Conservation (phyloP, 306 rosid genomes). For the Quercus robur region DNA sequence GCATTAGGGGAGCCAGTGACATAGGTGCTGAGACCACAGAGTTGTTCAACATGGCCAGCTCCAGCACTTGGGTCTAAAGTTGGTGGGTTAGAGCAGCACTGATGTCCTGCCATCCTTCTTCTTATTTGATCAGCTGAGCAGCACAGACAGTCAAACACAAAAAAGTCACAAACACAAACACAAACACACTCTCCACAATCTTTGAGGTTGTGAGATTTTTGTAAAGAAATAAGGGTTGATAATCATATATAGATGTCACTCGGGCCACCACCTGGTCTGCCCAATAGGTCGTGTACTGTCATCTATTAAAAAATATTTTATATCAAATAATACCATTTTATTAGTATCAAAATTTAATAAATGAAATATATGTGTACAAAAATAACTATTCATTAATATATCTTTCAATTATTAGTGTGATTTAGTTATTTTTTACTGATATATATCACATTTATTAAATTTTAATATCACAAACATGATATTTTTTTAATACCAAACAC, state of each 20-base stretch:
- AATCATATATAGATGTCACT: too few species aligned
- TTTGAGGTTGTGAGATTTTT: too few species aligned
- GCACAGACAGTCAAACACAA: neutral
- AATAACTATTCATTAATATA: fast-evolving
- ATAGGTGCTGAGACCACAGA: conserved; percentile 42
- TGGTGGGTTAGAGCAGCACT: conserved; percentile 78
- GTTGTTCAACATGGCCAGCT: conserved; percentile 47
- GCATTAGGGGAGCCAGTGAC: conserved; percentile 51
- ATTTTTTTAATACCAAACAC: too few species aligned
- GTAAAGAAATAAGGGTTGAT: too few species aligned
- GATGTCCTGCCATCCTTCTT: conserved; percentile 48
- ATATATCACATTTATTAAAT: fast-evolving
- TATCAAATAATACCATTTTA: fast-evolving
- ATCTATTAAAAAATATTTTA: too few species aligned
- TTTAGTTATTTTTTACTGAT: too few species aligned
- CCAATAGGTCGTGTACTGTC: too few species aligned
- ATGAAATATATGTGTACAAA: fast-evolving
- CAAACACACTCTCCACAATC: neutral
- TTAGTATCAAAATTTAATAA: too few species aligned
- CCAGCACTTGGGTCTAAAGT: conserved; percentile 48
- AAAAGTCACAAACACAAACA: too few species aligned
- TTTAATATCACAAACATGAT: fast-evolving
- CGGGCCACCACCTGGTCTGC: too few species aligned
- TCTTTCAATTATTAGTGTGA: fast-evolving
- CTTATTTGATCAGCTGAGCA: neutral